phyloP scores from a whole-genome alignment of 257 asterid species.

The Penstemon newberryi region DNA sequence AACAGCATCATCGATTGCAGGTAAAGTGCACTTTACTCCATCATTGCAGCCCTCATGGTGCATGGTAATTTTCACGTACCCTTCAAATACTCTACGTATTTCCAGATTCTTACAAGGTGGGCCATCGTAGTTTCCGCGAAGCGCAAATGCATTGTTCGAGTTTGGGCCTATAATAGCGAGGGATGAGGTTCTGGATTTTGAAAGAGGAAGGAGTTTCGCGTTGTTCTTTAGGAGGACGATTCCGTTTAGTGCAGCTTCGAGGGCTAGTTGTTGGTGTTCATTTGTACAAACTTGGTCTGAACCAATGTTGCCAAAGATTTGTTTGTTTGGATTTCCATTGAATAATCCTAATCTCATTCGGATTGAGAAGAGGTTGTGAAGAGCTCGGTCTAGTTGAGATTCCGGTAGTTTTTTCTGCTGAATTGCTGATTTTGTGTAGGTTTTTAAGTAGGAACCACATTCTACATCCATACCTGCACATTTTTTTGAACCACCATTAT shows the following conservation, averaged over 20 bases:
- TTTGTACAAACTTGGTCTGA: conserved; percentile 59
- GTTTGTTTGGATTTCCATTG: conserved; percentile 59
- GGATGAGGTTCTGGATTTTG: conserved; percentile 43
- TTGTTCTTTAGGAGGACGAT: conserved; percentile 82
- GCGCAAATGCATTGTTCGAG: conserved; percentile 44
- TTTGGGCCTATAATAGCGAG: conserved; percentile 82
- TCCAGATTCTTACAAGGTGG: conserved; percentile 64
- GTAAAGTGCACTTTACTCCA: conserved; percentile 46
- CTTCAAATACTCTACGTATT: conserved; percentile 46
- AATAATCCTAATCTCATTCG: conserved; percentile 85
- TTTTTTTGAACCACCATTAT: neutral
- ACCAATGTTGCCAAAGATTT: conserved; percentile 51
- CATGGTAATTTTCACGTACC: conserved; percentile 33
- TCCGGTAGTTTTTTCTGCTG: conserved; percentile 48
- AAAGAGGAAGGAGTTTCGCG: conserved; percentile 61
- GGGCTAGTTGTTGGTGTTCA: conserved; percentile 65
- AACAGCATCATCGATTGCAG: conserved; percentile 49
- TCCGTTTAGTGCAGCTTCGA: conserved; percentile 78
- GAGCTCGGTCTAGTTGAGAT: conserved; percentile 65
- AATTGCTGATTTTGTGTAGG: conserved; percentile 74
- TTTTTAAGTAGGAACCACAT: conserved; percentile 63
- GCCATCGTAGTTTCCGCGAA: conserved; percentile 75
- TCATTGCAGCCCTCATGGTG: conserved; percentile 54
- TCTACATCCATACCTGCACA: conserved; percentile 81
- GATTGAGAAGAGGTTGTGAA: conserved; percentile 67